Evolutionary conservation across 805 yeast genomes (phyloP), one percentile per base, ranked within the genome.

Genomic region (Saccharomycopsis guyanensis): DNA sequence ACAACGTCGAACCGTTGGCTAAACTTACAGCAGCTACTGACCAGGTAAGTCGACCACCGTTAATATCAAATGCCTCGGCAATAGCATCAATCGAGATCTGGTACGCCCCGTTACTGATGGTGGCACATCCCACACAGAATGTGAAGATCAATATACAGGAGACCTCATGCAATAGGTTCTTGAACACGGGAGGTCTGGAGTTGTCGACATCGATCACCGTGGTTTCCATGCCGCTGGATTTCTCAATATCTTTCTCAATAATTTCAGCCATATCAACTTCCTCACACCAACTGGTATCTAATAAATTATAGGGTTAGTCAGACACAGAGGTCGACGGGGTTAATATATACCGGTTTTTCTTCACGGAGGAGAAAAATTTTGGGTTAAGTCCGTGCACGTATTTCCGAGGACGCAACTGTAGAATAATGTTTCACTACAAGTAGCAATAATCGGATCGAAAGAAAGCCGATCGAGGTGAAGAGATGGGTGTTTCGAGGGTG

Each of bases 1-100:
- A 56, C 24, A 72, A 56, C 37, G 68, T 62, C 2, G 73, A 59
- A 5, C 75, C 76, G 42, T 65, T 64, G 3, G 73, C 72, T 12
- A 72, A 58, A 40, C 60, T 59, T 19, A 70, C 65, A 15, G 71
- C 57, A 6, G 69, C 60, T 6, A 66, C 61, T 15, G 66, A 59
- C 77, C 77, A 72, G 2, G 73, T 66, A 18, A 72, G 52, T 25
- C 57, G 48, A 33, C 74, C 73, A 36, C 73, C 75, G 10, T 54
- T 42, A 12, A 67, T 59, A 18, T 56, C 46, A 46, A 71, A 72
- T 32, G 62, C 55, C 8, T 58, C 56, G 10, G 68, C 64, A 1
- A 68, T 59, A 13, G 59, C 55, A 12, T 63, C 58, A 22, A 72
- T 55, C 16, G 71, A 61, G 2, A 68, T 56, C 45, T 63, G 70